Conservation (phyloP, 257 asterid genomes). For the Plantago major region DNA sequence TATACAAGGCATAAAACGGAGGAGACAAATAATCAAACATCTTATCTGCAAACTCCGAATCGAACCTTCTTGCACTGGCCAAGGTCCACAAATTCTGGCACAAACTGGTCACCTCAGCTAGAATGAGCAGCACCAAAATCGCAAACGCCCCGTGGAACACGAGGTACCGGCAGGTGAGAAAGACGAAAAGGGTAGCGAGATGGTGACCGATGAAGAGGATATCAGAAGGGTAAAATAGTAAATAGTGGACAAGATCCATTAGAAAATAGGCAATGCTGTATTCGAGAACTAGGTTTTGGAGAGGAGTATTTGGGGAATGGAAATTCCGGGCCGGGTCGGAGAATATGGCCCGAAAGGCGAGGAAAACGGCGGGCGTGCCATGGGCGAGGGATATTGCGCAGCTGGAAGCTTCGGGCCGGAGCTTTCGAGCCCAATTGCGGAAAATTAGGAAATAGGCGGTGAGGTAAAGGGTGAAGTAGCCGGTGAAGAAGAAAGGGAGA, state of each 20-base stretch:
- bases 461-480: slow-evolving; percentile 43
- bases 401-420: slow-evolving; percentile 91
- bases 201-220: slow-evolving; percentile 86
- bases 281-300: slow-evolving; percentile 67
- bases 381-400: slow-evolving; percentile 79
- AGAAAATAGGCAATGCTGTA: slow-evolving; percentile 87
- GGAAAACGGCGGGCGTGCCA: slow-evolving; percentile 87
- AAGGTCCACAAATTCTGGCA: slow-evolving; percentile 92
- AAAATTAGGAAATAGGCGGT: slow-evolving; percentile 51
- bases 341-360: slow-evolving; percentile 50
- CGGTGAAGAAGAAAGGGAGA: slow-evolving; percentile 39
- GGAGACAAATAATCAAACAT: slow-evolving; percentile 57
- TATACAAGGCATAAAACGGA: slow-evolving; percentile 73
- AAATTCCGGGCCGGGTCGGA: slow-evolving; percentile 52
- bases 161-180: slow-evolving; percentile 72
- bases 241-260: slow-evolving; percentile 77
- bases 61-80: slow-evolving; percentile 59
- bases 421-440: slow-evolving; percentile 54
- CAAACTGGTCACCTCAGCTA: slow-evolving; percentile 90
- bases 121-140: slow-evolving; percentile 55
- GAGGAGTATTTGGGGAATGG: slow-evolving; percentile 55
- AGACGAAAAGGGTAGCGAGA: slow-evolving; percentile 77
- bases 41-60: slow-evolving; percentile 53
- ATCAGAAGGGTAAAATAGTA: slow-evolving; percentile 63
- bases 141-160: slow-evolving; percentile 77